Base-by-base conservation (phyloP, 495 filamentous ascomycete genomes). In the Penicillium pulvis region DNA sequence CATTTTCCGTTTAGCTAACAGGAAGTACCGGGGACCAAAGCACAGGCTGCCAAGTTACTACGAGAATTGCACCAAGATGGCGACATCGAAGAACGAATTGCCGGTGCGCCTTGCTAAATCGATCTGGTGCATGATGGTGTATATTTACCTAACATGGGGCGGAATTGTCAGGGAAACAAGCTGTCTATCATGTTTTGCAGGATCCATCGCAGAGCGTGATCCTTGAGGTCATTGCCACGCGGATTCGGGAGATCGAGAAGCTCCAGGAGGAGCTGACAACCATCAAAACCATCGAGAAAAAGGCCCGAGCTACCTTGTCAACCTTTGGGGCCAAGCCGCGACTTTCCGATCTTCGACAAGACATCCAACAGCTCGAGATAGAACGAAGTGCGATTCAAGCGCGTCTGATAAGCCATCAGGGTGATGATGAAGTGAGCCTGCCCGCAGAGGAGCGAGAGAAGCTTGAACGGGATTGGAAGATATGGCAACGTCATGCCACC, bases 31-130 rank as follows among this genome's bases (percentile, higher is more conserved):
- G 20, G 43, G 84, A 81, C 85, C 8, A 16, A 28, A 60, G 51
- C 19, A 16, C 75, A 83, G 46, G 80, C 87, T n/a, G 77, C 79
- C 11, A 90, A 87, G 69, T 58, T 79, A 41, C 69, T 90, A 30
- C 85, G 82, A 59, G 85, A 89, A 55, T 70, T 90, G 66, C 83
- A 87, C 46, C 80, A 87, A 57, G 76, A 75, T 33, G 79, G 81
- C 16, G 66, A 83, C 55, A 84, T 90, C 48, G 82, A 82, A 66
- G 81, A 78, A 39, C 81, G 83, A 52, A 74, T 76, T 19, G 75
- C 85, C 46, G 84, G 85, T 85, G 56, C 23, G 61, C 56, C 36
- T 33, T 42, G 23, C 50, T 6, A 3, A 19, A 46, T 19, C 31
- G 28, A 52, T 55, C 11, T 28, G 49, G 26, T 17, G 42, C 24